Evolutionary conservation across 2,329 filamentous ascomycete genomes (phyloP), one percentile per base, ranked within the genome.

Genomic region (Nigrospora sphaerica): DNA sequence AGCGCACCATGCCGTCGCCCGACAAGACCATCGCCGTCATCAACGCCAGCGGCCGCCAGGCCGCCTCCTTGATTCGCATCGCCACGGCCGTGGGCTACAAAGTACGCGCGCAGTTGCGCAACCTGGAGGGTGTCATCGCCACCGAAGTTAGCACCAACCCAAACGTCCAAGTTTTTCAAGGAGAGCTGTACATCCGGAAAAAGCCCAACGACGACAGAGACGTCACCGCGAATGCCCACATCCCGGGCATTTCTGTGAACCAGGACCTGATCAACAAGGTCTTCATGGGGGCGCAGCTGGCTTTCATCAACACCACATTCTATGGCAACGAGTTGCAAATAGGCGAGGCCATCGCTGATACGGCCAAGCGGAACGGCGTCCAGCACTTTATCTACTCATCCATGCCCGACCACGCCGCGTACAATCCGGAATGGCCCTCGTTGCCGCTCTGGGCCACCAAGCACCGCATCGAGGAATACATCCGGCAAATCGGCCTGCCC

Each of bases 291-390:
- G 86, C 88, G 18, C 86, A 95, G 57, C 77, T 95, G 44, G 93
- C 93, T 49, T 98, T 97, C 67, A 90, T 97, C 72, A 98, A 98
- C 71, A 98, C 93, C 37, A 95, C 90, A 6, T 95, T 95, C 59
- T 95, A 95, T 72, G 93, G 92, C 44, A 90, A 97, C 67, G 93
- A 98, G 72, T 78, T 93, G 48, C 82, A 84, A 35, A 95, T 96
- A 55, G 93, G 93, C 52, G 85, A 86, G 63, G 86, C 88, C 2
- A 77, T 96, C 49, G 93, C 91, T 49, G 88, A 95, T 61, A 90
- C 89, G 13, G 92, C 92, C 45, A 92, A 93, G 65, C 83, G 78
- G 57, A 86, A 85, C 35, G 83, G 87, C 42, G 81, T 97, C 40
- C 82, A 90, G 58, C 93, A 97, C 67, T 96, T 90, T 66, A 80